Evolutionary conservation across 106 monocot genomes (phyloP).

Genomic region (Cymbidium sinense): DNA sequence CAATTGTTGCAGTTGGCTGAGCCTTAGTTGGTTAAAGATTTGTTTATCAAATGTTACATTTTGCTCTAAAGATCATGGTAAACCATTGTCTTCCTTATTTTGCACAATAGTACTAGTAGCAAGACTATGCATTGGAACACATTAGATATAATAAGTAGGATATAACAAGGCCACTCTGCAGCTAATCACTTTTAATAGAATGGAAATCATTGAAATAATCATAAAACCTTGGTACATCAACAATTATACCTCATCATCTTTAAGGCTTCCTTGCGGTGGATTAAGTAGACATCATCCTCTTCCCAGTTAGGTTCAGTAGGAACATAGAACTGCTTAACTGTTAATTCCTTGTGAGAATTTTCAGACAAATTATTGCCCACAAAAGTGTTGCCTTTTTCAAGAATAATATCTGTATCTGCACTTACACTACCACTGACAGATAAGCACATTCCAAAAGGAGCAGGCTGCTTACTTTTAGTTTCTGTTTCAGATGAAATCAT

Average conservation of each 20-base stretch:
- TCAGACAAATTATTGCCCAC: constrained; percentile 9
- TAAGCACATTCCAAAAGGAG: constrained; percentile 6
- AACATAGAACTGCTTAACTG: constrained; percentile 12
- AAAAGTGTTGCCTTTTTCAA: constrained; percentile 9
- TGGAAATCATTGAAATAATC: background rate
- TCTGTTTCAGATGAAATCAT: constrained; percentile 42
- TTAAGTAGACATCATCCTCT: constrained; percentile 73
- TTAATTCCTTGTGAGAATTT: constrained; percentile 6
- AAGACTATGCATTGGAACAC: too few relatives aligned
- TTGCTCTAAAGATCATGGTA: too few relatives aligned
- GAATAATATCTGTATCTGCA: constrained; percentile 8
- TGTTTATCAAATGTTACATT: too few relatives aligned
- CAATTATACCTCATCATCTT: constrained; percentile 69
- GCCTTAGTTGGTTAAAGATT: too few relatives aligned
- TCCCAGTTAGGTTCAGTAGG: constrained; percentile 81
- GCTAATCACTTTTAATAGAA: background rate
- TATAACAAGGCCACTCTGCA: background rate
- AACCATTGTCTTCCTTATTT: too few relatives aligned
- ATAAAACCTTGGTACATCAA: background rate
- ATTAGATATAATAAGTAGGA: too few relatives aligned
- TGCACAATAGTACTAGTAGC: too few relatives aligned
- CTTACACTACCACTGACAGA: background rate
- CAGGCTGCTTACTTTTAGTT: constrained; percentile 12
- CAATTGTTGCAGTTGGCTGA: too few relatives aligned
- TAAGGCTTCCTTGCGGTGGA: constrained; percentile 78